These are phyloP conservation scores for Beauveria sp. DNA, from an alignment of 2,329 filamentous ascomycete genomes.

Conservation along the genomic window DNA sequence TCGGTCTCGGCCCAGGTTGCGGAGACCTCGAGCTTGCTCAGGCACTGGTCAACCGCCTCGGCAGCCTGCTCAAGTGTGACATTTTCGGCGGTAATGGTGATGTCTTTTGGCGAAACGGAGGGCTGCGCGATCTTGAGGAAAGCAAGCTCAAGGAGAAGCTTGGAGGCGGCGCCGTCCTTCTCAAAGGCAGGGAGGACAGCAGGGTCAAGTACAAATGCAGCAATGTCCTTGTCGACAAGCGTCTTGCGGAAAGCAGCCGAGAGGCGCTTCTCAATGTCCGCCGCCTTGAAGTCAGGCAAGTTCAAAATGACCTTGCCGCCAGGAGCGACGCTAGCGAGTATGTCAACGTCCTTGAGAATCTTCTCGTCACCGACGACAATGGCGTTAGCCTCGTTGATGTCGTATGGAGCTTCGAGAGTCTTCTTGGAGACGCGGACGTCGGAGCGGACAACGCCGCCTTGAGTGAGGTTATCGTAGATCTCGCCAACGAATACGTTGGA, in stretches of 20 bases:
- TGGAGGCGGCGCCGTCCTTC: constrained; percentile 55
- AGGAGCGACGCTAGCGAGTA: constrained; percentile 61
- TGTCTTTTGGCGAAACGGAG: constrained; percentile 59
- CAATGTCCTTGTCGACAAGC: constrained; percentile 60
- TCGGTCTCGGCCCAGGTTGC: constrained; percentile 67
- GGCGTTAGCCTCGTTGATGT: constrained; percentile 71
- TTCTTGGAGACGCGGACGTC: constrained; percentile 80
- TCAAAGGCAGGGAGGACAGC: constrained; percentile 60
- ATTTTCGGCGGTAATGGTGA: constrained; percentile 49
- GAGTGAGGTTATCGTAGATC: constrained; percentile 56
- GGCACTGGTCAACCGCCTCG: constrained; percentile 59
- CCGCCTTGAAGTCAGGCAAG: constrained; percentile 73
- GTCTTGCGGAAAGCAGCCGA: constrained; percentile 62
- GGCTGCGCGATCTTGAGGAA: constrained; percentile 74
- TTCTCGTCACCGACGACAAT: constrained; percentile 72
- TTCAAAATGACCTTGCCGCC: constrained; percentile 69
- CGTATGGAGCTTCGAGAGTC: constrained; percentile 77
- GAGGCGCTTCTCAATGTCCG: constrained; percentile 83
- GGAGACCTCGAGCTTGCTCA: constrained; percentile 69
- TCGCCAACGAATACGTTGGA: constrained; percentile 55
- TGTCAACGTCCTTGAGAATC: constrained; percentile 69
- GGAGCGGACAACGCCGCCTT: constrained; percentile 73
- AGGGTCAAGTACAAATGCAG: constrained; percentile 70
- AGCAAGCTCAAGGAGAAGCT: constrained; percentile 67
- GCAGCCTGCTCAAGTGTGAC: constrained; percentile 47